A percentile compares a stretch with the other conserved stretches of the same genome.
These are phyloP conservation scores for Neurospora sp. DNA, from an alignment of 495 filamentous ascomycete species.

Conservation along the genomic window DNA sequence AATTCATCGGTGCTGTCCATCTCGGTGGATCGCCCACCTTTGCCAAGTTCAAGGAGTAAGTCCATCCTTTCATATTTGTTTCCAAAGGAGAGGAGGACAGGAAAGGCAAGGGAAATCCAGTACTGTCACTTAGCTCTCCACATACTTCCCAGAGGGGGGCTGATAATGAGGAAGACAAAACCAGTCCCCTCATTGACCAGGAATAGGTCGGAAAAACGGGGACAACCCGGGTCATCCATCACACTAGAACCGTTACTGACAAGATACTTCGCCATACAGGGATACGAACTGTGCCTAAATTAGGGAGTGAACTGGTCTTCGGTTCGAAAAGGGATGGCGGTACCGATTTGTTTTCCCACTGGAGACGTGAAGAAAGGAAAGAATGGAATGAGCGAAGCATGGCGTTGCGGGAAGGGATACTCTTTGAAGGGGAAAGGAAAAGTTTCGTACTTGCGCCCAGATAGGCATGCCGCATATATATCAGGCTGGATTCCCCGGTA, in stretches of 20 bases:
- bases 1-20: conserved; percentile 38
- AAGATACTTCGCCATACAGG: not conserved
- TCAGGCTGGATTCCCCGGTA: not conserved
- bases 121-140: not conserved
- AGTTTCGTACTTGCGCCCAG: not conserved
- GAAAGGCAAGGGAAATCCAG: not conserved
- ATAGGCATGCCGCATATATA: not conserved
- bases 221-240: not conserved
- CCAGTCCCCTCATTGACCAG: not conserved
- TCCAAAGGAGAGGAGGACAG: not conserved
- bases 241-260: not conserved
- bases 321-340: not conserved
- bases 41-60: conserved; percentile 50
- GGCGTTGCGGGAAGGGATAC: not conserved
- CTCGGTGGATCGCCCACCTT: conserved; percentile 45
- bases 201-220: not conserved
- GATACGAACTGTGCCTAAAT: not conserved
- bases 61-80: not conserved
- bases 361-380: not conserved
- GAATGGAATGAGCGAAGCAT: not conserved
- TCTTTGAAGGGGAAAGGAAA: not conserved
- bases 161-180: not conserved
- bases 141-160: not conserved
- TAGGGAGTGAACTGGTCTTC: not conserved
- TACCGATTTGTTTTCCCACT: not conserved